phyloP scores from a whole-genome alignment of 495 filamentous ascomycete genomes.

The Chaetomium cochliodes region DNA sequence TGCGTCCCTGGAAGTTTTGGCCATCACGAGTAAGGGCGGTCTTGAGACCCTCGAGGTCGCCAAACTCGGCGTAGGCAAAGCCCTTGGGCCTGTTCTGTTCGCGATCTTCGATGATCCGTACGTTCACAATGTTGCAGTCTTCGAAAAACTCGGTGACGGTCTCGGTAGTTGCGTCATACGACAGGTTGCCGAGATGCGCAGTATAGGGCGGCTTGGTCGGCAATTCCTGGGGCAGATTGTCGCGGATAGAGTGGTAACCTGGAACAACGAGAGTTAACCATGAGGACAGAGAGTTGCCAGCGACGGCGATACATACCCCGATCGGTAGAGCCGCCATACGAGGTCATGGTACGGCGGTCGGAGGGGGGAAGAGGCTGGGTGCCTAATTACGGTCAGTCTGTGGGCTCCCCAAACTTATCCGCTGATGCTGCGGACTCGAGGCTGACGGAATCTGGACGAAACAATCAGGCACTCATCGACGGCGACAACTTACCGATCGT shows the following conservation, averaged over 20 bases:
- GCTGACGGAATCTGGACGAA: conserved; percentile 6
- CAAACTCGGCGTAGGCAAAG: conserved; percentile 96
- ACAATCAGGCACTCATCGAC: background rate
- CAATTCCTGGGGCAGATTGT: conserved; percentile 69
- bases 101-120: conserved; percentile 95
- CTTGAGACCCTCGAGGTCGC: conserved; percentile 82
- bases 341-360: conserved; percentile 39
- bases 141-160: conserved; percentile 83
- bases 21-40: conserved; percentile 82
- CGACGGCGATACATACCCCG: conserved; percentile 35
- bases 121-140: conserved; percentile 78
- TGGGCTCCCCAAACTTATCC: background rate
- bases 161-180: conserved; percentile 81
- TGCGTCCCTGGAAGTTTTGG: conserved; percentile 75
- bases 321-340: conserved; percentile 38
- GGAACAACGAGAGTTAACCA: background rate
- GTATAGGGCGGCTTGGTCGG: conserved; percentile 91
- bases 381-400: conserved; percentile 28
- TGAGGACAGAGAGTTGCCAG: background rate
- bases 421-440: conserved; percentile 6
- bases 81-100: conserved; percentile 89
- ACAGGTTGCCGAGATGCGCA: conserved; percentile 92
- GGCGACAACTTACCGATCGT: conserved; percentile 58
- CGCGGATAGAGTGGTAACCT: conserved; percentile 66
- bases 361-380: conserved; percentile 48